Evolutionary conservation across 805 yeast species (phyloP).

Genomic region (Saccharomycopsis selenospora): DNA sequence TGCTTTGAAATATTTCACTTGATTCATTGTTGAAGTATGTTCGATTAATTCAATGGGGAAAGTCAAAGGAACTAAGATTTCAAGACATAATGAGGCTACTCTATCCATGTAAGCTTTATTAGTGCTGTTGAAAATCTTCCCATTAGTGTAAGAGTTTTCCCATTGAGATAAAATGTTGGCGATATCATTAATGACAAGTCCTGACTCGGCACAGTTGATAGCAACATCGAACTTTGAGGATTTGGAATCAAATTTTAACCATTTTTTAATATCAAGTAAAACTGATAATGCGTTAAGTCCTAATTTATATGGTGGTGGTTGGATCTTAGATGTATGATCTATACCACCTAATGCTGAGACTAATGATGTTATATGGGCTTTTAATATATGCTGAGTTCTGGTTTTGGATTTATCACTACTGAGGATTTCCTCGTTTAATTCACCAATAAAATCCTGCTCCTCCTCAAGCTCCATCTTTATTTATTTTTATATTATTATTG

Average conservation of each 20-base stretch:
- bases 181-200: conserved; percentile 65
- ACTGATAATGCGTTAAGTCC: conserved; percentile 89
- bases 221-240: conserved; percentile 73
- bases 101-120: conserved; percentile 42
- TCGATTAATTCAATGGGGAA: conserved; percentile 72
- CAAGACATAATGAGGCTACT: conserved; percentile 65
- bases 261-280: conserved; percentile 76
- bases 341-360: conserved; percentile 90
- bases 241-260: conserved; percentile 79
- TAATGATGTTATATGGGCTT: conserved; percentile 71
- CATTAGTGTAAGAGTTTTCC: conserved; percentile 39
- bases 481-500: too few relatives aligned
- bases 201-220: conserved; percentile 75
- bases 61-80: conserved; percentile 73
- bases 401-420: conserved; percentile 23
- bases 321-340: conserved; percentile 48
- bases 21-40: conserved; percentile 50
- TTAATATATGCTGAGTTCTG: conserved; percentile 34
- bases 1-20: conserved; percentile 48
- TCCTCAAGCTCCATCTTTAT: conserved; percentile 3
- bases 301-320: conserved; percentile 55
- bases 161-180: conserved; percentile 67
- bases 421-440: conserved; percentile 10
- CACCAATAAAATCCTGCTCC: conserved; percentile 4
- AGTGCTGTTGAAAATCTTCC: conserved; percentile 22